These are phyloP conservation scores for Phytophthora litchii DNA, from an alignment of 352 stramenopile species.

Conservation along the genomic window DNA sequence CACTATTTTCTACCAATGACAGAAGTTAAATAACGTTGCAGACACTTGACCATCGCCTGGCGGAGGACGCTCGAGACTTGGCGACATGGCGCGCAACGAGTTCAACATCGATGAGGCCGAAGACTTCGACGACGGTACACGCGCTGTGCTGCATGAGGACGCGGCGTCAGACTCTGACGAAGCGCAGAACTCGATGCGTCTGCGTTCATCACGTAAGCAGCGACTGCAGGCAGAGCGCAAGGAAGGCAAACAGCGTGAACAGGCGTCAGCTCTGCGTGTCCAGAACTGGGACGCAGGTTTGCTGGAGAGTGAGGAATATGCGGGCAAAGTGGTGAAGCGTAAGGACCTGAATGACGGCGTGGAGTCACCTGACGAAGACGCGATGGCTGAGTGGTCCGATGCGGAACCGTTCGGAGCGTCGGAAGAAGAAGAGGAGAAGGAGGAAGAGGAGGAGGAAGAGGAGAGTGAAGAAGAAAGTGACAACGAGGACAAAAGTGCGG, in stretches of 20 bases:
- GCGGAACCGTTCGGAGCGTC: conserved; percentile 81
- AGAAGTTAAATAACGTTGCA: not conserved
- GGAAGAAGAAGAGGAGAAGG: conserved; percentile 55
- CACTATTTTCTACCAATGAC: conserved; percentile 1
- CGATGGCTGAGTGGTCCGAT: conserved; percentile 80
- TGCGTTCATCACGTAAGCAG: conserved; percentile 63
- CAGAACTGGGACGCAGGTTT: conserved; percentile 72
- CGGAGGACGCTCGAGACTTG: conserved; percentile 23
- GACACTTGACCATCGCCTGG: conserved; percentile 24
- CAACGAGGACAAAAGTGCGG: conserved; percentile 58
- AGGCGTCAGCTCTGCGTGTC: conserved; percentile 72
- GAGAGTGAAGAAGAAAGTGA: conserved; percentile 43
- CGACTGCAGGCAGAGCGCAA: conserved; percentile 42
- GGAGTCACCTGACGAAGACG: conserved; percentile 77
- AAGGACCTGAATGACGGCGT: conserved; percentile 51
- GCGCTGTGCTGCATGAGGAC: conserved; percentile 48
- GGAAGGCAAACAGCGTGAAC: conserved; percentile 43
- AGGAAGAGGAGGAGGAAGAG: conserved; percentile 37
- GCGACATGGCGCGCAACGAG: conserved; percentile 53
- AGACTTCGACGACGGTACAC: conserved; percentile 84
- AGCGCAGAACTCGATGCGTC: conserved; percentile 34
- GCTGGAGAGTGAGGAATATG: conserved; percentile 65
- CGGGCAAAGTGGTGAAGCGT: conserved; percentile 80
- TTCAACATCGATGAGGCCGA: conserved; percentile 85
- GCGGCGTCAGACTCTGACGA: conserved; percentile 16